These are phyloP conservation scores for Boletus rufocinnamomeus DNA, from an alignment of 768 basidiomycete species.

Conservation along the genomic window DNA sequence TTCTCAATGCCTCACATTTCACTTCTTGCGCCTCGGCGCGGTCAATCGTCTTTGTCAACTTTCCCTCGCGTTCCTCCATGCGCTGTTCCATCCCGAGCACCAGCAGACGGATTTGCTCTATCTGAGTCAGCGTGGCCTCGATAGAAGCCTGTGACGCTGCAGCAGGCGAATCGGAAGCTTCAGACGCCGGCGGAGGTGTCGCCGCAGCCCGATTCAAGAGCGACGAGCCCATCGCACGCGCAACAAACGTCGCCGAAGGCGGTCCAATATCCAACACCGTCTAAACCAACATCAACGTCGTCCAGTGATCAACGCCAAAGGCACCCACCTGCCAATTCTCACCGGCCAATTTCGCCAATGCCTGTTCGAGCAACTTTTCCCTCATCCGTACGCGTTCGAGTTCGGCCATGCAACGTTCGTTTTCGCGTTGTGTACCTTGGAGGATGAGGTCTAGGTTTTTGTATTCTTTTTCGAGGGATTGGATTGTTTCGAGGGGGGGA, in stretches of 20 bases:
- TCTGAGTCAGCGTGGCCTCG: conserved; percentile 54
- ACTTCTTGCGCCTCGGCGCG: conserved; percentile 60
- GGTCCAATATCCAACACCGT: conserved; percentile 40
- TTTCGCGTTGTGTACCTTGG: conserved; percentile 82
- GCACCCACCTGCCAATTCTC: conserved; percentile 86
- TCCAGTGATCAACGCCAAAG: too few relatives aligned
- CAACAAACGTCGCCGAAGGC: conserved; percentile 31
- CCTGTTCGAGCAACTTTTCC: conserved; percentile 76
- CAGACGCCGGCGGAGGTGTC: conserved; percentile 20
- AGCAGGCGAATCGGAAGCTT: conserved; percentile 15
- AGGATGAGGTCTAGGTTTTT: conserved; percentile 74
- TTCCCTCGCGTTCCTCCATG: conserved; percentile 61
- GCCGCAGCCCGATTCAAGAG: conserved; percentile 26
- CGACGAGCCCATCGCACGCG: conserved; percentile 32
- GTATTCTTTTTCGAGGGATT: conserved; percentile 69
- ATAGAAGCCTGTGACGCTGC: conserved; percentile 28
- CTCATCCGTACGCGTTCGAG: conserved; percentile 69
- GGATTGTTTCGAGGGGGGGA: conserved; percentile 67
- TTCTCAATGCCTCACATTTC: conserved; percentile 52
- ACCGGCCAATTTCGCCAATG: conserved; percentile 68
- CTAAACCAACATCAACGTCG: conserved; percentile 12
- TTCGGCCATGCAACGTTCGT: conserved; percentile 82
- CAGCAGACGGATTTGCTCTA: conserved; percentile 68
- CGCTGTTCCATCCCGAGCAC: conserved; percentile 78
- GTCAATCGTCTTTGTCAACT: conserved; percentile 58